Percentiles rank a stretch among this genome's conserved stretches.
phyloP scores from a whole-genome alignment of 345 rosid genomes.

The Rhodamnia rubescens region DNA sequence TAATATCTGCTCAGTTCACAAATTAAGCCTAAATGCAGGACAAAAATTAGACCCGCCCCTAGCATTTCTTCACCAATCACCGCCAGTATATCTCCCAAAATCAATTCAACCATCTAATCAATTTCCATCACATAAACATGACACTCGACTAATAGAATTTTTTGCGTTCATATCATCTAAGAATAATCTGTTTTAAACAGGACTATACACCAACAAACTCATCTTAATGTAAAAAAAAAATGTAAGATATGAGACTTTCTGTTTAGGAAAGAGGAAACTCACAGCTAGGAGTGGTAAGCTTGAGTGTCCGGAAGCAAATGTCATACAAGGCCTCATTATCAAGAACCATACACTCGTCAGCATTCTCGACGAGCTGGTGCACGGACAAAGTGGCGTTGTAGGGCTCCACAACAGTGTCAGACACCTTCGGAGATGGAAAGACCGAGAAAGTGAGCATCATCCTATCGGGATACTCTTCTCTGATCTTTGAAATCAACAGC shows the following conservation, averaged over 20 bases:
- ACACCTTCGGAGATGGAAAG: conserved; percentile 30
- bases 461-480: conserved; percentile 34
- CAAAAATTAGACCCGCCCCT: neutral
- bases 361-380: conserved; percentile 32
- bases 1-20: neutral
- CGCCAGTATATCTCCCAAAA: neutral
- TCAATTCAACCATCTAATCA: neutral
- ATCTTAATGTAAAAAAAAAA: neutral
- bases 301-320: conserved; percentile 31
- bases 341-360: conserved; percentile 37
- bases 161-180: neutral
- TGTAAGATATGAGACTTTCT: neutral
- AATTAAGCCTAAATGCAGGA: neutral
- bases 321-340: conserved; percentile 32
- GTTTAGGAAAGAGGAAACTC: neutral
- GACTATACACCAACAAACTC: neutral
- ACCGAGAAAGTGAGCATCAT: conserved; percentile 36
- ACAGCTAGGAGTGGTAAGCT: conserved; percentile 34
- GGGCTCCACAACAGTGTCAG: conserved; percentile 37
- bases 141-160: neutral
- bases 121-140: neutral
- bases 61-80: neutral
- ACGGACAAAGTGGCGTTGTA: conserved; percentile 29
- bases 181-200: neutral
- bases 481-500: conserved; percentile 26